Evolutionary conservation across 208 protist species (phyloP).

Genomic region (Crithidia fasciculata): DNA sequence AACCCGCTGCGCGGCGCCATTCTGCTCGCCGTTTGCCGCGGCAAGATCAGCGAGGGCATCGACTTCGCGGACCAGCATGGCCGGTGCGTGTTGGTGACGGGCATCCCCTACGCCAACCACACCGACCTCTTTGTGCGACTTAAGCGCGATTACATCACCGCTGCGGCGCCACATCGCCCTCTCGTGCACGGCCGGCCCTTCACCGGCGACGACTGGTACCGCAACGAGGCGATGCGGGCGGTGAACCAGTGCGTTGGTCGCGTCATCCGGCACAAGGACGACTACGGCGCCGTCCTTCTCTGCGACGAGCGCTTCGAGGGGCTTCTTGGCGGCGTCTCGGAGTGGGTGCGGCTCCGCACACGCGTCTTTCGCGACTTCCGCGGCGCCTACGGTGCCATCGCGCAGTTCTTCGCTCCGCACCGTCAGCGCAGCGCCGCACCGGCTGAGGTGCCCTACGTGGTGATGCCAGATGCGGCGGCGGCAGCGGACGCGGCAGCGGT

Average conservation of each 20-base stretch:
- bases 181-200: conserved; percentile 77
- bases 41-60: conserved; percentile 97
- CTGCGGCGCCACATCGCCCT: conserved; percentile 64
- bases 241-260: conserved; percentile 98
- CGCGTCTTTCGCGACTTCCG: conserved; percentile 66
- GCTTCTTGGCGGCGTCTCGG: conserved; percentile 46
- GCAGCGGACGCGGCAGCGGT: background rate
- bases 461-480: background rate
- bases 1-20: conserved; percentile 78
- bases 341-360: conserved; percentile 67
- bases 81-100: conserved; percentile 95
- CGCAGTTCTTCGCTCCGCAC: conserved; percentile 66
- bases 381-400: conserved; percentile 58
- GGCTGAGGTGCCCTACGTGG: conserved; percentile 31
- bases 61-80: conserved; percentile 96
- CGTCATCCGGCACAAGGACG: conserved; percentile 96
- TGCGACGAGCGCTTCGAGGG: conserved; percentile 93
- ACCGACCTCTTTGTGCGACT: conserved; percentile 90
- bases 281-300: conserved; percentile 97
- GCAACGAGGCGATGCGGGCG: conserved; percentile 93
- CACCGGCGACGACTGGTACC: conserved; percentile 95
- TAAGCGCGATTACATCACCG: conserved; percentile 80
- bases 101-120: conserved; percentile 94
- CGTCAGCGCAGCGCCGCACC: conserved; percentile 16
- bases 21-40: conserved; percentile 97